phyloP scores from a whole-genome alignment of 768 basidiomycete genomes.

The Russula abietina region DNA sequence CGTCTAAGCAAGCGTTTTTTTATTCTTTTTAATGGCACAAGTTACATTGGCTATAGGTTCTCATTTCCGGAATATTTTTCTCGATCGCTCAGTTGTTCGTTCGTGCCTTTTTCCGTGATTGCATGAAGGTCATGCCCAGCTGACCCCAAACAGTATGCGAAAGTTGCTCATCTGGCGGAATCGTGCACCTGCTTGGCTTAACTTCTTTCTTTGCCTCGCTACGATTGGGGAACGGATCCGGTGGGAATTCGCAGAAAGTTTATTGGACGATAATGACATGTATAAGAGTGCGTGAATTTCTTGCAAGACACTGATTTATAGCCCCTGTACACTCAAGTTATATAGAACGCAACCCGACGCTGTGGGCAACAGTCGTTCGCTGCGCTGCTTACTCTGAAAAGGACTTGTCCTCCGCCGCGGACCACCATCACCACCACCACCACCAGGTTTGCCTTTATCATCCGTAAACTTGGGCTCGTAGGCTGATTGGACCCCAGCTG shows the following conservation, averaged over 20 bases:
- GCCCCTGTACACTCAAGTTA: slow-evolving; percentile 64
- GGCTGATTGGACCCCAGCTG: slow-evolving; percentile 27
- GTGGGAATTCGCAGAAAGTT: slow-evolving; percentile 60
- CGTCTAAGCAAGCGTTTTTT: slow-evolving; percentile 63
- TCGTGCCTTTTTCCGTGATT: slow-evolving; percentile 8
- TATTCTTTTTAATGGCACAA: slow-evolving; percentile 57
- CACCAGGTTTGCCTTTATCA: slow-evolving; percentile 12
- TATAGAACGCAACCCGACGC: slow-evolving; percentile 51
- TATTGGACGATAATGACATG: slow-evolving; percentile 57
- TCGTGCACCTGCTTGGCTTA: slow-evolving; percentile 39
- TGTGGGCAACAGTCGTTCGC: slow-evolving; percentile 62
- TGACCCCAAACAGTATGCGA: slow-evolving; percentile 25
- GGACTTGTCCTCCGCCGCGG: slow-evolving; percentile 61
- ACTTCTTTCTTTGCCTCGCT: slow-evolving; percentile 46
- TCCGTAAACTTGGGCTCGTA: slow-evolving; percentile 11
- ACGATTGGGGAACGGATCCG: slow-evolving; percentile 45
- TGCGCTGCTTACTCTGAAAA: slow-evolving; percentile 54
- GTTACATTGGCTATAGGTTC: slow-evolving; percentile 42
- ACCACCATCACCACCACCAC: slow-evolving; percentile 33
- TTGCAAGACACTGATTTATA: slow-evolving; percentile 26
- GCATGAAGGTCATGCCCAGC: not conserved
- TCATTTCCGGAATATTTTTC: slow-evolving; percentile 51
- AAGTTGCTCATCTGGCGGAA: slow-evolving; percentile 38
- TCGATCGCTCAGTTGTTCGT: slow-evolving; percentile 47
- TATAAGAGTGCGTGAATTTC: slow-evolving; percentile 44